Percentiles rank a stretch among this genome's conserved stretches.
Conservation (phyloP, 2,329 filamentous ascomycete genomes). For the Hypoxylon sp. region DNA sequence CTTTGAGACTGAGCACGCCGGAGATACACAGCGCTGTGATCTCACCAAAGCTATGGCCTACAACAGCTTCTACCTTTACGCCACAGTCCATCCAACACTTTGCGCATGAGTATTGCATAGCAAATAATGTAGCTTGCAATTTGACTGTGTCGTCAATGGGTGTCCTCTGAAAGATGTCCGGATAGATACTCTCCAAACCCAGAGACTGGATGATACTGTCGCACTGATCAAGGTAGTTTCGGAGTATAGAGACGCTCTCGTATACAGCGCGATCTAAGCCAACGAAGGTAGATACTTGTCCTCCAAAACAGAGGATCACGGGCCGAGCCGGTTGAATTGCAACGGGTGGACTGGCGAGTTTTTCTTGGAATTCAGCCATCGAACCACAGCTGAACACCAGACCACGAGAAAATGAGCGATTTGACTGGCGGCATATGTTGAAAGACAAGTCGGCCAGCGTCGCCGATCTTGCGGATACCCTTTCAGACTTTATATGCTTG, state of each 20-base stretch:
- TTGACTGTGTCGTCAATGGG: constrained; percentile 47
- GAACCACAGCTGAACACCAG: constrained; percentile 38
- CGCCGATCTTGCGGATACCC: neutral
- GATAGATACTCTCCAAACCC: constrained; percentile 52
- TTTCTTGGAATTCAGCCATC: constrained; percentile 48
- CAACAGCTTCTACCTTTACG: constrained; percentile 48
- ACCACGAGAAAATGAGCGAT: neutral
- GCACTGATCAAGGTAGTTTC: constrained; percentile 47
- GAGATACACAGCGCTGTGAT: constrained; percentile 58
- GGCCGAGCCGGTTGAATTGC: constrained; percentile 39
- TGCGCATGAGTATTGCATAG: constrained; percentile 58
- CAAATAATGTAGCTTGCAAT: constrained; percentile 60
- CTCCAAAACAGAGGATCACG: constrained; percentile 57
- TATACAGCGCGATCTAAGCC: constrained; percentile 54
- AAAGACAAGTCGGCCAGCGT: constrained; percentile 5
- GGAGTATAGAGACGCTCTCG: constrained; percentile 46
- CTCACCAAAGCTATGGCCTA: constrained; percentile 62
- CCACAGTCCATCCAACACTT: constrained; percentile 57
- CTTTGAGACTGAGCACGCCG: constrained; percentile 51
- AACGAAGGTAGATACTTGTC: constrained; percentile 53
- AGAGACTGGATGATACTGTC: constrained; percentile 32
- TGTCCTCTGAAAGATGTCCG: constrained; percentile 52
- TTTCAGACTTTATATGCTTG: neutral
- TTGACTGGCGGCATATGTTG: constrained; percentile 11
- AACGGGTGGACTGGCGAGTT: constrained; percentile 27